Evolutionary conservation across 495 filamentous ascomycete genomes (phyloP), one percentile per base, ranked within the genome.

Genomic region (Hyaloscypha bicolor): DNA sequence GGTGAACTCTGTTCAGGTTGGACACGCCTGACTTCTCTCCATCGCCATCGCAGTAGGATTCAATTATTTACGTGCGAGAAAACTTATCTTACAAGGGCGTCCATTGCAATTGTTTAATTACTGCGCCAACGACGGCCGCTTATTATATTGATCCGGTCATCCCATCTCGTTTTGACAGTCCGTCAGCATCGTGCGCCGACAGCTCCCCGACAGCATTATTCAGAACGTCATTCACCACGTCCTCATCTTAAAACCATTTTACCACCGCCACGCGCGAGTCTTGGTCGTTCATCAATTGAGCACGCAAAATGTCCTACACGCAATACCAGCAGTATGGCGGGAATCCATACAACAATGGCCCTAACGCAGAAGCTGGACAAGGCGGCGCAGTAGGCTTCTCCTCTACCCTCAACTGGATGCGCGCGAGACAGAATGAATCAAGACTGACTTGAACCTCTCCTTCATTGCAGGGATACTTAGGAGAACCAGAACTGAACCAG

Each of bases 271-370:
- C 53, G 30, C 22, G 39, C 9, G 51, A 48, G 33, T 22, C 2
- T 48, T 29, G 12, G 37, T 62, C 51, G 5, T 22, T 21, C 39
- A 71, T 69, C 69, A 71, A 74, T 71, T 64, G 64, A 58, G 32
- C 62, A 55, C 22, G 22, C 37, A 74, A 32, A 30, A 75, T 75
- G 73, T 73, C 73, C 16, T 71, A 72, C 67, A 66, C 62, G 4
- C 69, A 75, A 37, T 76, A 76, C 55, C 59, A 69, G 55, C 77
- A 78, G 63, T 79, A 79, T 65, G 74, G 76, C 21, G 77, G 77
- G 21, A 81, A 81, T 66, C 79, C 79, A n/a, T 81, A 80, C 60
- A 45, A 68, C 19, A 69, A 73, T 56, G 71, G 53, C 25, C 68
- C 73, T 22, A 59, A 67, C 9, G 71, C 67, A 32, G 71, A 71